Percentiles rank a stretch among this genome's conserved stretches.
Conservation (phyloP, 2,329 filamentous ascomycete species). For the Sporothrix phasma region DNA sequence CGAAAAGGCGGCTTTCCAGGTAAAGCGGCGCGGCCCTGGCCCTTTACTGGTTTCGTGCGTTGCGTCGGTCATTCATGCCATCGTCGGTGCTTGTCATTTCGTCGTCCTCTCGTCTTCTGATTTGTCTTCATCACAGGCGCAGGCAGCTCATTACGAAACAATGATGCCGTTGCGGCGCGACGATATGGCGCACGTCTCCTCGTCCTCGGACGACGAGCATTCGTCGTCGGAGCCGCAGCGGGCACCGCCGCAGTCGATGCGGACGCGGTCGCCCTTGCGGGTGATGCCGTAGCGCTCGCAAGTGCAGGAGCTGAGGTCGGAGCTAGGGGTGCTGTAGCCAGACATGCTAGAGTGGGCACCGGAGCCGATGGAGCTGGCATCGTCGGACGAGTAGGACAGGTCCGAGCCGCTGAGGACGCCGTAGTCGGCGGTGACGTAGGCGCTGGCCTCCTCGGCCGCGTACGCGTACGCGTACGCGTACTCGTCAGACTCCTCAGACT, state of each 20-base stretch:
- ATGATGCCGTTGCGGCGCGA: constrained; percentile 56
- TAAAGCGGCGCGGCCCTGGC: not conserved
- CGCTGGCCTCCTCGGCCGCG: constrained; percentile 6
- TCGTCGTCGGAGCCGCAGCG: constrained; percentile 74
- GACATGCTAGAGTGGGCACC: constrained; percentile 61
- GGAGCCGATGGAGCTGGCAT: constrained; percentile 39
- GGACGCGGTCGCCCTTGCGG: constrained; percentile 82
- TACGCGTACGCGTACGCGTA: constrained; percentile 15
- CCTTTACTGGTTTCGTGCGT: not conserved
- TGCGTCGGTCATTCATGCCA: not conserved
- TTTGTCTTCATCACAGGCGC: not conserved
- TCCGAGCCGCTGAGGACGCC: constrained; percentile 42
- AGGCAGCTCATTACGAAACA: constrained; percentile 32
- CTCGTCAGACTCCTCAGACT: constrained; percentile 23
- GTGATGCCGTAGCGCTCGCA: constrained; percentile 97
- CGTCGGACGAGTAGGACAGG: constrained; percentile 62
- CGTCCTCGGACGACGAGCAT: constrained; percentile 52
- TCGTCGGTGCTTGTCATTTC: not conserved
- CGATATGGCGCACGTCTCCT: constrained; percentile 44
- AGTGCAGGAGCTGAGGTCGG: constrained; percentile 70
- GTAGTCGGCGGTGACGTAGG: constrained; percentile 43
- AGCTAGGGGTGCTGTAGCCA: constrained; percentile 69
- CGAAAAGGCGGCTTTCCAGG: not conserved
- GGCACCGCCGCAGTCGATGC: constrained; percentile 86
- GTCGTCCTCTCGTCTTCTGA: not conserved